Evolutionary conservation across 176 grass and related monocot species (phyloP).

Genomic region (Zizania latifolia): DNA sequence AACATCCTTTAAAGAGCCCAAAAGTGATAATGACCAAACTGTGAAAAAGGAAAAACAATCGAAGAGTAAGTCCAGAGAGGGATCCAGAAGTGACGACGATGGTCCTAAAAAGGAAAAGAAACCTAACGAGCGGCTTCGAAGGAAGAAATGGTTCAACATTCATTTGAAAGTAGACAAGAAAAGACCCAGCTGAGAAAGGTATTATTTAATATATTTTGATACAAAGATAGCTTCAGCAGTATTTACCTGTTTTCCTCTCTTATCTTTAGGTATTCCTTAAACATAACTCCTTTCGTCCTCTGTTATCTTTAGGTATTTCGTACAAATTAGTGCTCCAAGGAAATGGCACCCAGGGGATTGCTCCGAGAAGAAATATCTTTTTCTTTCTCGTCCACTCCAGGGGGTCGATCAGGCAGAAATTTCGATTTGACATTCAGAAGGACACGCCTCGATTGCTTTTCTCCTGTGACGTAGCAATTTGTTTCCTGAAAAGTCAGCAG

Average conservation of each 20-base stretch:
- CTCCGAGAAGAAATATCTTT: not conserved
- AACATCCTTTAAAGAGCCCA: slow-evolving; percentile 50
- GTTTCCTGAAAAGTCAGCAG: slow-evolving; percentile 54
- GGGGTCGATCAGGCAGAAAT: not conserved
- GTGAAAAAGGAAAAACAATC: slow-evolving; percentile 56
- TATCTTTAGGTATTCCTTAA: not conserved
- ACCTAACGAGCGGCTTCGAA: slow-evolving; percentile 49
- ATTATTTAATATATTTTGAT: slow-evolving; percentile 12
- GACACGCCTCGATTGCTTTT: not conserved
- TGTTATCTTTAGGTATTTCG: slow-evolving; percentile 10
- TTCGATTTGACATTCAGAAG: not conserved
- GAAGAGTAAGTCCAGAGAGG: slow-evolving; percentile 24
- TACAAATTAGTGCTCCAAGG: not conserved
- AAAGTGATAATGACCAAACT: slow-evolving; percentile 47
- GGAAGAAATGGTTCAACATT: slow-evolving; percentile 96
- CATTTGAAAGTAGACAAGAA: slow-evolving; percentile 91
- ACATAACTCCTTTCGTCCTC: too few species aligned
- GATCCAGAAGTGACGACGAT: slow-evolving; percentile 26
- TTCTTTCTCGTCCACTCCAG: not conserved
- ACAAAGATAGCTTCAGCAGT: not conserved
- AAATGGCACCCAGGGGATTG: not conserved
- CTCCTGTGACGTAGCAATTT: not conserved
- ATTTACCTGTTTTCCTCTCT: not conserved
- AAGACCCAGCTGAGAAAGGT: slow-evolving; percentile 76
- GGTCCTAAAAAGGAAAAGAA: slow-evolving; percentile 45